Evolutionary conservation across 116 monocot genomes (phyloP).

Genomic region (Papilionanthe hybrid): DNA sequence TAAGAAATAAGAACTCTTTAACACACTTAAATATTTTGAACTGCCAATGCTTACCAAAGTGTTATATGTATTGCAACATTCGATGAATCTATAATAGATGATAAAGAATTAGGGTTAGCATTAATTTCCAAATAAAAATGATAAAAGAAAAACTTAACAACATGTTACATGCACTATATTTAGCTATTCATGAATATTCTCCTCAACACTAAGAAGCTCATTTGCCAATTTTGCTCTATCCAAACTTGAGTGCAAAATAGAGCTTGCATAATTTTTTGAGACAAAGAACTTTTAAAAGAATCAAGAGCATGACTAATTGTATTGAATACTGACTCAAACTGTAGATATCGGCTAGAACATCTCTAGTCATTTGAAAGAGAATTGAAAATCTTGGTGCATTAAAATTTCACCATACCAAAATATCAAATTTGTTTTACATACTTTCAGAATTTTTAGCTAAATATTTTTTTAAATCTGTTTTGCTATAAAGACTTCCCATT

Average conservation of each 20-base stretch:
- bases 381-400: constrained; percentile 2
- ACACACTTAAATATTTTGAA: too few species aligned
- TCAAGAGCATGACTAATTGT: neutral
- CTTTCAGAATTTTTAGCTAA: neutral
- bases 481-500: neutral
- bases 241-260: neutral
- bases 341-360: constrained; percentile 8
- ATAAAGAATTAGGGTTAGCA: too few species aligned
- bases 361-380: neutral
- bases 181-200: too few species aligned
- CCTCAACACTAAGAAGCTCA: too few species aligned
- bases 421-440: neutral
- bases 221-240: neutral
- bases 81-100: too few species aligned
- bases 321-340: neutral
- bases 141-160: too few species aligned
- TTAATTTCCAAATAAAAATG: too few species aligned
- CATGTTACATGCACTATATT: too few species aligned
- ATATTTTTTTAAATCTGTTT: neutral
- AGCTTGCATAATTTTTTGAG: neutral
- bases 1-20: too few species aligned
- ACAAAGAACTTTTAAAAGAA: neutral
- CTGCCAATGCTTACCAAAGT: too few species aligned
- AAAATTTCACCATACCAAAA: constrained; percentile 10
- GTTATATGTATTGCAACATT: too few species aligned